Evolutionary conservation across 1,139 yeast genomes (phyloP).

Genomic region (Nakaseomyces uthaithaninus): DNA sequence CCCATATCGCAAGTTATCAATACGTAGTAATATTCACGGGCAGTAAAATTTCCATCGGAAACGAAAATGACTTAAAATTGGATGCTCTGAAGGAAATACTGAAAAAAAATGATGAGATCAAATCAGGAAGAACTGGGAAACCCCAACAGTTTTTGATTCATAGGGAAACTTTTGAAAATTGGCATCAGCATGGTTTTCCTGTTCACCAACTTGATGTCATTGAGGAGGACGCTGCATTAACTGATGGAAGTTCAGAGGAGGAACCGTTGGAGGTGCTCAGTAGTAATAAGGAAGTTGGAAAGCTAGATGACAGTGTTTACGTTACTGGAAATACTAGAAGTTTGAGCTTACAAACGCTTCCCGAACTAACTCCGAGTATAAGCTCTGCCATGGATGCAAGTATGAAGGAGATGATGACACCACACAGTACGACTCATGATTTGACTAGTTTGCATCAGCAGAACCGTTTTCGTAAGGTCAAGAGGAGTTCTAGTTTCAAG

Average conservation of each 20-base stretch:
- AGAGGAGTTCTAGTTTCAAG: conserved; percentile 21
- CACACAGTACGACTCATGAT: conserved; percentile 10
- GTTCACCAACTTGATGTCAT: conserved; percentile 21
- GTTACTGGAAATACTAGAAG: conserved; percentile 23
- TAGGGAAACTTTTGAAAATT: not conserved
- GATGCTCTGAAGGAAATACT: conserved; percentile 15
- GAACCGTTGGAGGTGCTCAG: conserved; percentile 4
- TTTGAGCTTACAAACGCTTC: conserved; percentile 18
- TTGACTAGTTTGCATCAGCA: conserved; percentile 15
- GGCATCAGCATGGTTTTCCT: not conserved
- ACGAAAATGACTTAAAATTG: conserved; percentile 8
- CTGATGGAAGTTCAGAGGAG: conserved; percentile 1
- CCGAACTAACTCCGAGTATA: conserved; percentile 18
- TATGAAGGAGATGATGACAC: conserved; percentile 21
- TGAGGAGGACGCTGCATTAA: conserved; percentile 10
- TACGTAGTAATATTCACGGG: conserved; percentile 56
- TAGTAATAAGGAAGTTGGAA: conserved; percentile 7
- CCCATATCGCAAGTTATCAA: conserved; percentile 47
- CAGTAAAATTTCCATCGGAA: conserved; percentile 17
- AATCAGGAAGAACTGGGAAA: conserved; percentile 6
- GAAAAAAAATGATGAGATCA: conserved; percentile 23
- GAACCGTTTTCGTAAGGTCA: conserved; percentile 9
- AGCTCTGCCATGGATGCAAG: conserved; percentile 18
- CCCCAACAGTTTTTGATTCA: not conserved
- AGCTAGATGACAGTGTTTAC: conserved; percentile 18